phyloP scores from a whole-genome alignment of 768 basidiomycete genomes.

The Mycena vulgaris region DNA sequence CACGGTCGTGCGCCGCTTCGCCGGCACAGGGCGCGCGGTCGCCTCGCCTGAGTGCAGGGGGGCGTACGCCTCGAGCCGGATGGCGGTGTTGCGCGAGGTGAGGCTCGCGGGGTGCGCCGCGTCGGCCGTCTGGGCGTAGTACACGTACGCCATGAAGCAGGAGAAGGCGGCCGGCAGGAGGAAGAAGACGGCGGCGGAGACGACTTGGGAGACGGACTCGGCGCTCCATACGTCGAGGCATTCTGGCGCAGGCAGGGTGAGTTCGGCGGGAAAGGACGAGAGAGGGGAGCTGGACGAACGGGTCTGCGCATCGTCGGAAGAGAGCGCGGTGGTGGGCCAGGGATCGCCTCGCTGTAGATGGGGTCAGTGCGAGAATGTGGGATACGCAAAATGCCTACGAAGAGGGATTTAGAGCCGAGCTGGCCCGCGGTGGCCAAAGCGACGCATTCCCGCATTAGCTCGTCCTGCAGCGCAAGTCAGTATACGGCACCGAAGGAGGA shows the following conservation, averaged over 20 bases:
- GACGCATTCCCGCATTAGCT: conserved; percentile 56
- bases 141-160: neutral
- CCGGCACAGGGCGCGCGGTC: no score
- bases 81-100: neutral
- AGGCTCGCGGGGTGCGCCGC: conserved; percentile 6
- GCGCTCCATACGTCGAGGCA: conserved; percentile 57
- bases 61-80: conserved; percentile 9
- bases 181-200: conserved; percentile 54
- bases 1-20: conserved; percentile 9
- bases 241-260: conserved; percentile 42
- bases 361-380: neutral
- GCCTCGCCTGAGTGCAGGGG: neutral
- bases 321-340: conserved; percentile 45
- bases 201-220: conserved; percentile 55
- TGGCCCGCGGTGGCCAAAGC: conserved; percentile 51
- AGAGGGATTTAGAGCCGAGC: conserved; percentile 53
- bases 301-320: conserved; percentile 49
- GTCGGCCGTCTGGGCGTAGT: conserved; percentile 3
- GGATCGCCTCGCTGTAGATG: conserved; percentile 48
- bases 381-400: conserved; percentile 46
- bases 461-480: conserved; percentile 46
- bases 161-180: neutral
- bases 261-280: neutral
- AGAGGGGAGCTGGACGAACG: conserved; percentile 44
- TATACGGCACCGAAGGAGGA: neutral